A percentile compares a stretch with the other conserved stretches of the same genome.
Evolutionary conservation across 306 rosid species (phyloP).

Genomic region (Quercus engelmannii): DNA sequence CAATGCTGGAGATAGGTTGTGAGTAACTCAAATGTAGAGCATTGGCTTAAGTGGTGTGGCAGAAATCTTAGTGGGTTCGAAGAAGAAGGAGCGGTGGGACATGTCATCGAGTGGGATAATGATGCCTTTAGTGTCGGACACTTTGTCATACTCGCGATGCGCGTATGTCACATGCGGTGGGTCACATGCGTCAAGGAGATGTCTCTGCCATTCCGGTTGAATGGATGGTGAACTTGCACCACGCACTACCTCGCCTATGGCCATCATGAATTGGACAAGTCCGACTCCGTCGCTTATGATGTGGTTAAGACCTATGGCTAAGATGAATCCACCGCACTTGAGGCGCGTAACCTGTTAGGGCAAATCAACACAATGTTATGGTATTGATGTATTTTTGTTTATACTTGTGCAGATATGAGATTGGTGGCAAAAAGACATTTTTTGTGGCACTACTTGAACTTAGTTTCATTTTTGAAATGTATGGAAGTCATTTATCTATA

Average conservation of each 20-base stretch:
- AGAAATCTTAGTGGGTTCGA: constrained; percentile 10
- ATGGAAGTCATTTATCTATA: too few species aligned
- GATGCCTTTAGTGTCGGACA: not conserved
- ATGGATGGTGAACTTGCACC: constrained; percentile 12
- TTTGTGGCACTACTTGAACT: too few species aligned
- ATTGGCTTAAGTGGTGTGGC: constrained; percentile 11
- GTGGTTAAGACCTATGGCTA: constrained; percentile 32
- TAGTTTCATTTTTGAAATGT: too few species aligned
- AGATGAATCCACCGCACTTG: constrained; percentile 30
- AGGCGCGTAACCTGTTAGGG: constrained; percentile 12
- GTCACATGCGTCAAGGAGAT: constrained; percentile 21
- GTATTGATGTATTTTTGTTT: too few species aligned
- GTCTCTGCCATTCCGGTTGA: constrained; percentile 25
- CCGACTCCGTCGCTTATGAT: constrained; percentile 15
- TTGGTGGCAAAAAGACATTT: too few species aligned
- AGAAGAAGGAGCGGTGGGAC: constrained; percentile 14
- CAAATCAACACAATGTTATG: not conserved
- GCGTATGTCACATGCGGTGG: constrained; percentile 12
- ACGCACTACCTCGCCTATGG: constrained; percentile 15
- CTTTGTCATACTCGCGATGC: constrained; percentile 21
- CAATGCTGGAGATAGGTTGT: constrained; percentile 25
- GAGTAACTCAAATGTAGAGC: constrained; percentile 22
- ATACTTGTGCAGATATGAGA: too few species aligned
- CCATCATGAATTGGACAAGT: constrained; percentile 3
- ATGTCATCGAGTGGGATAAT: not conserved